These are phyloP conservation scores for Linum trigynum DNA, from an alignment of 345 rosid species.

Conservation along the genomic window DNA sequence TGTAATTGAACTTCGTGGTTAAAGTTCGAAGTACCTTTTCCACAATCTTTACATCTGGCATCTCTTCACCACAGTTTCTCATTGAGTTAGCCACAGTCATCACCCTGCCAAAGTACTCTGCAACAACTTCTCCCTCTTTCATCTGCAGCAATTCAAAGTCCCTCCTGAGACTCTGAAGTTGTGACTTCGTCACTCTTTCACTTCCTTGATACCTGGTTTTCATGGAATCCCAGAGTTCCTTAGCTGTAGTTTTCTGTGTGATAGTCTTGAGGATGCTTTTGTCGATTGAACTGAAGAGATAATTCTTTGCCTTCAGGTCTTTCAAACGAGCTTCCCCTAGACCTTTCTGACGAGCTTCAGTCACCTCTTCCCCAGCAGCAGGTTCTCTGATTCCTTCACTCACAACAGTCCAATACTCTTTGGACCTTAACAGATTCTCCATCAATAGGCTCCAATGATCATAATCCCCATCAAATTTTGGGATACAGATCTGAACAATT, in stretches of 20 bases:
- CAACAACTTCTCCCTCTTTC: not conserved
- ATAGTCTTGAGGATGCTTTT: too few species aligned
- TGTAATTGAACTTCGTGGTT: not conserved
- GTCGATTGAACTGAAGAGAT: too few species aligned
- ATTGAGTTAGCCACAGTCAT: not conserved
- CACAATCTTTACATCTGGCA: slow-evolving; percentile 2
- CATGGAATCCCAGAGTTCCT: not conserved
- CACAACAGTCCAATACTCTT: slow-evolving; percentile 3
- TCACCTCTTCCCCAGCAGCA: too few species aligned
- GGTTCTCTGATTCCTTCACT: not conserved
- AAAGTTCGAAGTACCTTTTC: not conserved
- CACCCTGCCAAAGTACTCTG: not conserved
- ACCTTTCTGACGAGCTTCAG: too few species aligned
- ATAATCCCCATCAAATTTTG: not conserved
- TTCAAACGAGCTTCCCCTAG: too few species aligned
- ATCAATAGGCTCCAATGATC: not conserved
- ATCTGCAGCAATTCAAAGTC: not conserved
- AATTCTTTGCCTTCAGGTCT: too few species aligned
- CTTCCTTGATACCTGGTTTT: not conserved
- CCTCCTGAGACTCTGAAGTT: not conserved
- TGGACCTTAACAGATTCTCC: not conserved
- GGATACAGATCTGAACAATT: not conserved
- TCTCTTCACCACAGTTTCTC: not conserved
- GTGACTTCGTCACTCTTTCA: not conserved
- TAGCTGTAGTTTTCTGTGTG: too few species aligned